A percentile compares a stretch with the other conserved stretches of the same genome.
These are phyloP conservation scores for Rhamnella rubrinervis DNA, from an alignment of 331 rosid species.

Conservation along the genomic window DNA sequence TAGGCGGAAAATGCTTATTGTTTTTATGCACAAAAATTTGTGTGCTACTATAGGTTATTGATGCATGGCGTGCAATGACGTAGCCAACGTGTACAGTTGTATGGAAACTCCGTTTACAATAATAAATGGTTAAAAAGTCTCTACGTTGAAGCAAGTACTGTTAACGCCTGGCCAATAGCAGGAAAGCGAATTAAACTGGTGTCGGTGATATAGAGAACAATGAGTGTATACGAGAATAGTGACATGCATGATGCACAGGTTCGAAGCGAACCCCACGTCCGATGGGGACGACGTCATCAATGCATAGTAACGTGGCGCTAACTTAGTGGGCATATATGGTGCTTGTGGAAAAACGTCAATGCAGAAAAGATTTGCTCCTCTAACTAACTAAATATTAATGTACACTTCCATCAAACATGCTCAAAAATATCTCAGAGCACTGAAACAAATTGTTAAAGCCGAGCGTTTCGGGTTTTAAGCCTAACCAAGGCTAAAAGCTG, in stretches of 20 bases:
- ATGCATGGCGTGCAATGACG: no score
- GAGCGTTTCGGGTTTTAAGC: not conserved
- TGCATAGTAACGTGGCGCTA: conserved; percentile 24
- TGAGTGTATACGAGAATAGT: no score
- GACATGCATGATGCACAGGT: no score
- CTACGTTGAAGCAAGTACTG: no score
- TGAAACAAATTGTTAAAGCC: not conserved
- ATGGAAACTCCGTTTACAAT: no score
- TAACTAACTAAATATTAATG: conserved; percentile 11
- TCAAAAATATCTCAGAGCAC: conserved; percentile 2
- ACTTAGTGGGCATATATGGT: conserved; percentile 4
- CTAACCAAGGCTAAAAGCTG: not conserved
- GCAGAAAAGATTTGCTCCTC: conserved; percentile 16
- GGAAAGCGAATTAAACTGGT: conserved; percentile 9
- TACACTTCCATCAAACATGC: conserved; percentile 6
- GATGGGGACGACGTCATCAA: not conserved
- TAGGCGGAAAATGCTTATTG: no score
- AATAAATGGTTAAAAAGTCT: no score
- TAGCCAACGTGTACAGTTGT: no score
- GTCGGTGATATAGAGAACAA: no score
- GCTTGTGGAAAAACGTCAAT: not conserved
- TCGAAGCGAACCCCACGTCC: no score
- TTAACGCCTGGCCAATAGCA: conserved; percentile 2
- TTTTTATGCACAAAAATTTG: no score
- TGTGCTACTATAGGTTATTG: no score